Base-by-base conservation (phyloP, 2,329 filamentous ascomycete species). In the Phyllosticta ampelicida region DNA sequence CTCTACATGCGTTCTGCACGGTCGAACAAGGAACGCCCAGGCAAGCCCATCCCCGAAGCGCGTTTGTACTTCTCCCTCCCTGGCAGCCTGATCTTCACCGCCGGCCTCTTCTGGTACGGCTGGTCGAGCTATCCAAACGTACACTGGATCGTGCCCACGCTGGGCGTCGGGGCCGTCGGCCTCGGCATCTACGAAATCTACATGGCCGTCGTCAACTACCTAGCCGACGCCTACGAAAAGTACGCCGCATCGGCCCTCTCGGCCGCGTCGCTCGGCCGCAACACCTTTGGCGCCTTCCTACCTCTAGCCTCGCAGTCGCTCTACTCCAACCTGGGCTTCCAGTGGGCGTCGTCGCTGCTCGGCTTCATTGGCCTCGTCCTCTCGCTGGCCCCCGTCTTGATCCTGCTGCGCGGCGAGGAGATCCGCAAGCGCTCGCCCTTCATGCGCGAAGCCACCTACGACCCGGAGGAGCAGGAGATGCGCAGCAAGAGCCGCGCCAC, bases 141-240 rank as follows among this genome's bases (percentile, higher is more conserved):
- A 6, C 66, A 65, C 50, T 70, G 64, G 66, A 66, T 69, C 10
- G 65, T 67, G 5, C 67, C 66, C 16, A 62, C 65, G 0, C 63
- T 68, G 16, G 65, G 62, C 2, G 60, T 67, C 9, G 56, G 58
- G 5, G 62, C 64, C 51, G 64, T 68, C 19, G 65, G 67, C 16
- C 54, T 68, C 1, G 66, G 67, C 11, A 67, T 69, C 54, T 68
- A 67, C 60, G 62, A 60, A 9, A 78, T 77, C 10, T 73, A 75
- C 59, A 71, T 80, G 62, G 75, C 75, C 11, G 77, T 75, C 2
- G 71, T 77, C 4, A 79, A 80, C 64, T 77, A 77, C 54, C 65
- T 76, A 21, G 74, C 72, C 1, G 76, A 79, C 60, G 73, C 76
- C 0, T 79, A 79, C 59, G 74, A 76, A 29, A 71, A 75, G 44